These are phyloP conservation scores for Penicillium crystallinum DNA, from an alignment of 495 filamentous ascomycete genomes.

Conservation along the genomic window DNA sequence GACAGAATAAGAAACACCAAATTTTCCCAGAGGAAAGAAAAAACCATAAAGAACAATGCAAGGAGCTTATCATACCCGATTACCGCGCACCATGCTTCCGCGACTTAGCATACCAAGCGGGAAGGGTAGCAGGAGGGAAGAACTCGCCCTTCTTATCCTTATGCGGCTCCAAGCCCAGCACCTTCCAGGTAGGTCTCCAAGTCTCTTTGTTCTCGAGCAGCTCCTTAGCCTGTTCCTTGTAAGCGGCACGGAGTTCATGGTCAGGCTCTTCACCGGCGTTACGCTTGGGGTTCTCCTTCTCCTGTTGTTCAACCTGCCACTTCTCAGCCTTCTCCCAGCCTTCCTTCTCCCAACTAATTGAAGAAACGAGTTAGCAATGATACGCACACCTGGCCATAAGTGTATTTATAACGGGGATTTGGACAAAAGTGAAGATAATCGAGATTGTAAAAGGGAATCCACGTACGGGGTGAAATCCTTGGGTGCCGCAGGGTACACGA, in stretches of 20 bases:
- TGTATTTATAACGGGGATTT: not conserved
- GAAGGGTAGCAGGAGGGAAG: slow-evolving; percentile 2
- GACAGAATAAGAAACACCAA: slow-evolving; percentile 8
- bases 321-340: slow-evolving; percentile 33
- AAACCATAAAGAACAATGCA: slow-evolving; percentile 4
- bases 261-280: slow-evolving; percentile 30
- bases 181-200: slow-evolving; percentile 46
- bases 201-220: slow-evolving; percentile 40
- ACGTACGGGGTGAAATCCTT: slow-evolving; percentile 53
- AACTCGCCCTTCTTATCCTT: slow-evolving; percentile 8
- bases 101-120: not conserved
- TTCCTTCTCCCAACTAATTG: slow-evolving; percentile 48
- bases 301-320: slow-evolving; percentile 18
- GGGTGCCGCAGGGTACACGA: slow-evolving; percentile 72
- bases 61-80: not conserved
- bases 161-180: slow-evolving; percentile 30
- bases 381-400: not conserved
- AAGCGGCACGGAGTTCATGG: slow-evolving; percentile 23
- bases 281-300: slow-evolving; percentile 19
- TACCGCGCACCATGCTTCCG: slow-evolving; percentile 2
- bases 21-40: not conserved
- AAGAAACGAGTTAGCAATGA: slow-evolving; percentile 9
- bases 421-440: not conserved
- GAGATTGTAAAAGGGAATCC: not conserved
- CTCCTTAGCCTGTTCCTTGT: slow-evolving; percentile 53